phyloP scores from a whole-genome alignment of 2,329 filamentous ascomycete genomes.

The Davidsoniella neocaledoniae region DNA sequence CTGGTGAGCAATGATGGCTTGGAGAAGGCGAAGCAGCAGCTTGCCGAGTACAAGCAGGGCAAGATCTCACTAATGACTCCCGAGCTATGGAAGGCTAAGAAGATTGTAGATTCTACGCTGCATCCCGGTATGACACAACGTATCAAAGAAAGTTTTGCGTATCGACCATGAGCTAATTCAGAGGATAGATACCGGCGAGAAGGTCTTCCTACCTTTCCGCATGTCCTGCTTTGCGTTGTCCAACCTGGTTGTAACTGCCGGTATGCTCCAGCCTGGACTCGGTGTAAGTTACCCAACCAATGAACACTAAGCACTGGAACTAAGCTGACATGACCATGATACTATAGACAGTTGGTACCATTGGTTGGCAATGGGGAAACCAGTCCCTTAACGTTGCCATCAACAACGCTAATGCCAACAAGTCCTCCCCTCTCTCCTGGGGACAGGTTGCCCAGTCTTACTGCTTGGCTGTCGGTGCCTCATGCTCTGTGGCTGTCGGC shows the following conservation, averaged over 20 bases:
- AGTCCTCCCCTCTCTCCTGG: constrained; percentile 74
- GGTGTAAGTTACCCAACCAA: constrained; percentile 31
- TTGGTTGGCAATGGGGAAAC: constrained; percentile 91
- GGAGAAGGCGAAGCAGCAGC: constrained; percentile 67
- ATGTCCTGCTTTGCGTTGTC: constrained; percentile 94
- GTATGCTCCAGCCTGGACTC: constrained; percentile 88
- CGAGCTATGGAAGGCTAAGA: constrained; percentile 89
- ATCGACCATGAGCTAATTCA: neutral
- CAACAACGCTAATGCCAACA: constrained; percentile 96
- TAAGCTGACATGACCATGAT: constrained; percentile 1
- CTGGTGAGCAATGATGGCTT: constrained; percentile 63
- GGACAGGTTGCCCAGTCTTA: constrained; percentile 78
- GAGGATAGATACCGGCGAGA: constrained; percentile 64
- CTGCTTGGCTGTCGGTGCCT: constrained; percentile 77
- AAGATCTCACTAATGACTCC: constrained; percentile 66
- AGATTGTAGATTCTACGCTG: constrained; percentile 88
- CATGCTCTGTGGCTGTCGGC: constrained; percentile 82
- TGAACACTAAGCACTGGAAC: constrained; percentile 2
- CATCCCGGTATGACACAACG: constrained; percentile 56
- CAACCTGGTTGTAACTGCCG: constrained; percentile 85
- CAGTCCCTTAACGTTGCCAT: constrained; percentile 97
- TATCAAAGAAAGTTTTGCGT: neutral
- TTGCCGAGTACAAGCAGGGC: constrained; percentile 76
- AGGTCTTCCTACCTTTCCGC: constrained; percentile 85
- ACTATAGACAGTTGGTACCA: constrained; percentile 55